Evolutionary conservation across 352 stramenopile species (phyloP).

Genomic region (Blastocystis sp.): DNA sequence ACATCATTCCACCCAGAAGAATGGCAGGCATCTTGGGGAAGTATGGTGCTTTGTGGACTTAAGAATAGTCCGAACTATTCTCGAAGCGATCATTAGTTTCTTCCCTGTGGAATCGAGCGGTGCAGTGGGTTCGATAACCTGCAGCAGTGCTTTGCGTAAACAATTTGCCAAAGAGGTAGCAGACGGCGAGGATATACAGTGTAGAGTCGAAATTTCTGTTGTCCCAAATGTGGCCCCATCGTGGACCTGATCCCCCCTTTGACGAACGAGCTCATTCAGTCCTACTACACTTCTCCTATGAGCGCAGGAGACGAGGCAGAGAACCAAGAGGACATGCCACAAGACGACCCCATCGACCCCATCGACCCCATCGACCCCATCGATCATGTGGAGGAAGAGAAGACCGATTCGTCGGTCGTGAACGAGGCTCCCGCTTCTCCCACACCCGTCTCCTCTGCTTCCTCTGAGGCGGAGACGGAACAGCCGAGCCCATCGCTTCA

Average conservation of each 20-base stretch:
- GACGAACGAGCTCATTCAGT: conserved; percentile 21
- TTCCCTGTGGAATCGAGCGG: conserved; percentile 52
- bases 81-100: conserved; percentile 61
- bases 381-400: too few relatives aligned
- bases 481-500: background rate
- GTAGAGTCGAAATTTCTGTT: conserved; percentile 18
- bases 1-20: conserved; percentile 59
- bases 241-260: conserved; percentile 29
- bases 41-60: conserved; percentile 8
- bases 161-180: conserved; percentile 44
- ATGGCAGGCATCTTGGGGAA: conserved; percentile 60
- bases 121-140: conserved; percentile 37
- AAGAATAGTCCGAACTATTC: conserved; percentile 55
- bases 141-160: conserved; percentile 25
- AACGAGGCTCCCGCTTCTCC: background rate
- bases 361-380: background rate
- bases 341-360: background rate
- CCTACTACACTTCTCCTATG: conserved; percentile 22
- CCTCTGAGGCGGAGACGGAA: background rate
- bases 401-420: background rate
- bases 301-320: background rate
- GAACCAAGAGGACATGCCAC: background rate
- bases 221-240: conserved; percentile 24
- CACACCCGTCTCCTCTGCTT: background rate
- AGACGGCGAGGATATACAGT: background rate